Base-by-base conservation (phyloP, 148 eudicot genomes). In the Spergularia marina region DNA sequence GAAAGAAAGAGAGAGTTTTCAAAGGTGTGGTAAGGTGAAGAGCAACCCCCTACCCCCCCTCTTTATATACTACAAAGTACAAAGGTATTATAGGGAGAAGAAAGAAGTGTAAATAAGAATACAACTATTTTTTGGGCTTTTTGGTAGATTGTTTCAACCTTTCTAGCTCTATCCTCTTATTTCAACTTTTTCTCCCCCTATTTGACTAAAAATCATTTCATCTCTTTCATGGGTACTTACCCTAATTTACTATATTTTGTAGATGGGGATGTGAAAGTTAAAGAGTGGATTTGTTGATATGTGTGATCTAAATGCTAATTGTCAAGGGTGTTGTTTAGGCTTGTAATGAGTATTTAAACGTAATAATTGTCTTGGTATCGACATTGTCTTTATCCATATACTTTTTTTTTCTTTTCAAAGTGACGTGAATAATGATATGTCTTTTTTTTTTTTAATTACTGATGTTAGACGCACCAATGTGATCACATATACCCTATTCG, bases 61-160 rank as follows among this genome's bases (percentile, higher is more conserved):
- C 78, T 81, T 70, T 84, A 80, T 82, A 89, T 87, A 44, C 49
- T 23, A 23, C 25, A 23, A 23, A 23, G 25, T 23, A 23, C 25
- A 23, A 89, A 73, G 76, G 83, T 81, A 77, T 69, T 77, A 41
- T 52, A 53, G 63, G 69, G 57, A 72, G 58, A 79, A 71, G 82
- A 82, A 77, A 89, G 89, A 86, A 87, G 82, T 92, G 91, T 89
- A 88, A 76, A 71, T 75, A 68, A 76, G 80, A 83, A 87, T 83
- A 77, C 84, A 87, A 86, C 86, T 76, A 55, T 40, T 30, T 34
- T n/a, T 49, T 76, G 25, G 41, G 36, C 36, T 30, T 30, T 72
- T 68, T 52, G 60, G 74, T 66, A 47, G 73, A 55, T 62, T 51
- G 72, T 78, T 81, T 70, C 64, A 78, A 80, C 78, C 77, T 65